Percentiles rank a stretch among this genome's conserved stretches.
These are phyloP conservation scores for Aspergillus asperescens DNA, from an alignment of 495 filamentous ascomycete species.

Conservation along the genomic window DNA sequence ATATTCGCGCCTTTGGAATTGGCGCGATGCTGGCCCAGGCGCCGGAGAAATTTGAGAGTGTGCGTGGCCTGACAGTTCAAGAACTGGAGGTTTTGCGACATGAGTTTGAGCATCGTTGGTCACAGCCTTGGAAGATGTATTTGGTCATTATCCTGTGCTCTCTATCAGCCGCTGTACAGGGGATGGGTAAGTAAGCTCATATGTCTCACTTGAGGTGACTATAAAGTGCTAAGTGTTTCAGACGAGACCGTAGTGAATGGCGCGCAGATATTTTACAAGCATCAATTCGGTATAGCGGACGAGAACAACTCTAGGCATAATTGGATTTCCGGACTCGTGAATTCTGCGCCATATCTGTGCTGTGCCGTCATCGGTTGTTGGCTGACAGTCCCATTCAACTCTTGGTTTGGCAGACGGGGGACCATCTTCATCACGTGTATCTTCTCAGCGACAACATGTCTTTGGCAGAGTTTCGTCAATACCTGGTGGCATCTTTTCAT, in stretches of 20 bases:
- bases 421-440: slow-evolving; percentile 76
- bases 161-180: slow-evolving; percentile 60
- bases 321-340: slow-evolving; percentile 65
- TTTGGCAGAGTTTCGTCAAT: slow-evolving; percentile 72
- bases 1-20: slow-evolving; percentile 64
- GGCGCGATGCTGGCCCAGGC: slow-evolving; percentile 68
- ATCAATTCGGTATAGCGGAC: slow-evolving; percentile 61
- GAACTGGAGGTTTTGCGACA: slow-evolving; percentile 55
- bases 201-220: neutral
- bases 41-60: slow-evolving; percentile 47
- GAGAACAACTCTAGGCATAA: slow-evolving; percentile 28
- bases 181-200: slow-evolving; percentile 51
- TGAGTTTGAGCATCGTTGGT: slow-evolving; percentile 67
- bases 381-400: slow-evolving; percentile 77
- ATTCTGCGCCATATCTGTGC: slow-evolving; percentile 64
- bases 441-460: slow-evolving; percentile 61
- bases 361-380: slow-evolving; percentile 77
- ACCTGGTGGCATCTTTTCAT: slow-evolving; percentile 73
- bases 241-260: slow-evolving; percentile 79
- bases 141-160: slow-evolving; percentile 62
- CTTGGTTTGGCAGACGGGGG: slow-evolving; percentile 70
- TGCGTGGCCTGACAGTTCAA: slow-evolving; percentile 50
- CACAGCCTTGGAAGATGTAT: slow-evolving; percentile 65
- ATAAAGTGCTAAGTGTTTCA: slow-evolving; percentile 25
- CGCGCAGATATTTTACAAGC: slow-evolving; percentile 67